Percentiles rank a stretch among this genome's conserved stretches.
These are phyloP conservation scores for Zostera marina DNA, from an alignment of 116 monocot genomes.

Conservation along the genomic window DNA sequence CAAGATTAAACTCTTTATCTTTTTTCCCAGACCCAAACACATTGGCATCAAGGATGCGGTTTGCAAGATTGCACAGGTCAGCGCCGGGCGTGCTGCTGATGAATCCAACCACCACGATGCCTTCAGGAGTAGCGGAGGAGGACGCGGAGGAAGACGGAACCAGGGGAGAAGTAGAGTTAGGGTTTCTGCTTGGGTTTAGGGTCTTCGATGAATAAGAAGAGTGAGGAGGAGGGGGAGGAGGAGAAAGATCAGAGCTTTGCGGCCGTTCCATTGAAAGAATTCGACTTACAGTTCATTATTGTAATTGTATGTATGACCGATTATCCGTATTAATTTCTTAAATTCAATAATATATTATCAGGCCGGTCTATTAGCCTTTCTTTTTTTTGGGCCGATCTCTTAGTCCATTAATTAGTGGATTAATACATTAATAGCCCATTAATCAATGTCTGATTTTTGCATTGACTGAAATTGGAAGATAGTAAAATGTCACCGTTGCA, in stretches of 20 bases:
- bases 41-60: conserved; percentile 59
- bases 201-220: background rate
- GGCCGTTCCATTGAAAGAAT: conserved; percentile 4
- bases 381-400: no score
- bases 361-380: no score
- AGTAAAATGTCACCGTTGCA: conserved; percentile 47
- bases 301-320: no score
- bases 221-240: conserved; percentile 13
- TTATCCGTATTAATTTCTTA: no score
- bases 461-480: conserved; percentile 35
- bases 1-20: conserved; percentile 15
- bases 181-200: background rate
- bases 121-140: conserved; percentile 16
- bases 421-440: no score
- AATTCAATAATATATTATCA: no score
- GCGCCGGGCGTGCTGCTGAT: conserved; percentile 23
- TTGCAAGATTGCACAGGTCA: conserved; percentile 38
- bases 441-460: no score
- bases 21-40: conserved; percentile 41
- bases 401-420: no score
- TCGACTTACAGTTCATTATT: no score
- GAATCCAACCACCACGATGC: conserved; percentile 79
- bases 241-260: background rate
- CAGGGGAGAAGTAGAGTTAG: conserved; percentile 1
- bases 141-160: background rate